Evolutionary conservation across 2,329 filamentous ascomycete genomes (phyloP).

Genomic region (Aspergillus sp.): DNA sequence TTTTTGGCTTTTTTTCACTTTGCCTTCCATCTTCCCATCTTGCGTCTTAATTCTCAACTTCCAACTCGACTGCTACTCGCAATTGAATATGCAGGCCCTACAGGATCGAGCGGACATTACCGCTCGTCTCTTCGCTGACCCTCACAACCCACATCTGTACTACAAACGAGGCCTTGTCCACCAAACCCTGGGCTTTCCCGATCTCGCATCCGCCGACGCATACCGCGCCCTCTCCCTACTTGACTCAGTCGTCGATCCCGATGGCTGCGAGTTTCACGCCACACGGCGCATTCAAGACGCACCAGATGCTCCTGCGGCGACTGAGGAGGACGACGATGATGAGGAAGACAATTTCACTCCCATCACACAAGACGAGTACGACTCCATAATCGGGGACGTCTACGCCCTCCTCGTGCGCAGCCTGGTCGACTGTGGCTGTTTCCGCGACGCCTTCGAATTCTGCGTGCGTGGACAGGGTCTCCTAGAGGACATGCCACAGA

Average conservation of each 20-base stretch:
- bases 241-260: slow-evolving; percentile 72
- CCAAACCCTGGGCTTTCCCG: slow-evolving; percentile 76
- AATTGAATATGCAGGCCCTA: slow-evolving; percentile 28
- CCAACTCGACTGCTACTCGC: neutral
- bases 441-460: slow-evolving; percentile 45
- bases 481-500: slow-evolving; percentile 14
- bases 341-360: slow-evolving; percentile 37
- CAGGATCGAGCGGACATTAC: slow-evolving; percentile 59
- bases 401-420: slow-evolving; percentile 41
- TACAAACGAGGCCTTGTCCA: slow-evolving; percentile 67
- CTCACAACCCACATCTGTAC: slow-evolving; percentile 45
- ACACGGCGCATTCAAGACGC: slow-evolving; percentile 46
- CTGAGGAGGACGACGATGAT: slow-evolving; percentile 38
- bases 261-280: slow-evolving; percentile 81
- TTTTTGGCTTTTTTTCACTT: slow-evolving; percentile 1
- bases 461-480: slow-evolving; percentile 35
- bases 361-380: slow-evolving; percentile 37
- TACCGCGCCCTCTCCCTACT: slow-evolving; percentile 86
- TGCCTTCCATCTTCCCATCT: neutral
- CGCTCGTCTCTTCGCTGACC: slow-evolving; percentile 38
- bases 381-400: slow-evolving; percentile 37
- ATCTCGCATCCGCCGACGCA: slow-evolving; percentile 85
- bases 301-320: slow-evolving; percentile 29
- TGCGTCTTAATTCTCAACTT: neutral
- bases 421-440: slow-evolving; percentile 42